These are phyloP conservation scores for Lipomyces anomalus DNA, from an alignment of 805 yeast species.

Conservation along the genomic window DNA sequence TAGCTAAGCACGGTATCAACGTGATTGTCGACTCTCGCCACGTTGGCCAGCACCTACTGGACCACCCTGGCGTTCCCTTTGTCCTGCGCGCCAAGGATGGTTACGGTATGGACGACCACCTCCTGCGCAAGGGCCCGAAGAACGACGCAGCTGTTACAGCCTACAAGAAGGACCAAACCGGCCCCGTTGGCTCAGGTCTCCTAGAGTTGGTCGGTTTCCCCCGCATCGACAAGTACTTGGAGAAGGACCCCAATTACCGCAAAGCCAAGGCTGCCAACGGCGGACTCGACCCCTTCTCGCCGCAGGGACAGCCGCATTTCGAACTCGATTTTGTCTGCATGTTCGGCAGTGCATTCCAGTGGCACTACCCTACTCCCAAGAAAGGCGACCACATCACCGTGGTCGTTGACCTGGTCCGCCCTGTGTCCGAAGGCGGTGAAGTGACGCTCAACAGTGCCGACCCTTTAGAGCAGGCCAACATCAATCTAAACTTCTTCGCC, in stretches of 20 bases:
- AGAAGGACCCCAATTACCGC: constrained; percentile 27
- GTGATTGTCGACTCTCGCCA: constrained; percentile 30
- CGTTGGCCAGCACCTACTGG: constrained; percentile 34
- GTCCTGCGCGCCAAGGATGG: constrained; percentile 29
- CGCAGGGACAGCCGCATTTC: constrained; percentile 32
- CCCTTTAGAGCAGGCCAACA: constrained; percentile 29
- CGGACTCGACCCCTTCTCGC: constrained; percentile 30
- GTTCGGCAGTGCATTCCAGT: constrained; percentile 31
- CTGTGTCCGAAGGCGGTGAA: constrained; percentile 30
- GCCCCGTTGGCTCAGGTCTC: constrained; percentile 29
- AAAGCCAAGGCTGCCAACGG: constrained; percentile 29
- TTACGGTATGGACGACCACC: constrained; percentile 26
- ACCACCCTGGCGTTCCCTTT: constrained; percentile 33
- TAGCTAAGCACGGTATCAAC: constrained; percentile 29
- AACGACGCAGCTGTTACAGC: constrained; percentile 20
- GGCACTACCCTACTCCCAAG: constrained; percentile 31
- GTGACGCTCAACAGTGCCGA: constrained; percentile 29
- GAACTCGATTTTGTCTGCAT: constrained; percentile 30
- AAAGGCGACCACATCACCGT: constrained; percentile 27
- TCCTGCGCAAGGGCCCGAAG: constrained; percentile 25
- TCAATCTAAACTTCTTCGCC: constrained; percentile 30
- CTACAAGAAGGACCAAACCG: constrained; percentile 21
- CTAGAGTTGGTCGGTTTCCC: constrained; percentile 30
- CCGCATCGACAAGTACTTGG: constrained; percentile 28
- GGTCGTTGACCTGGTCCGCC: constrained; percentile 32